Conservation (phyloP, 225 moss, liverwort and hornwort genomes). For the Bryoerythrophyllum caledonicum region DNA sequence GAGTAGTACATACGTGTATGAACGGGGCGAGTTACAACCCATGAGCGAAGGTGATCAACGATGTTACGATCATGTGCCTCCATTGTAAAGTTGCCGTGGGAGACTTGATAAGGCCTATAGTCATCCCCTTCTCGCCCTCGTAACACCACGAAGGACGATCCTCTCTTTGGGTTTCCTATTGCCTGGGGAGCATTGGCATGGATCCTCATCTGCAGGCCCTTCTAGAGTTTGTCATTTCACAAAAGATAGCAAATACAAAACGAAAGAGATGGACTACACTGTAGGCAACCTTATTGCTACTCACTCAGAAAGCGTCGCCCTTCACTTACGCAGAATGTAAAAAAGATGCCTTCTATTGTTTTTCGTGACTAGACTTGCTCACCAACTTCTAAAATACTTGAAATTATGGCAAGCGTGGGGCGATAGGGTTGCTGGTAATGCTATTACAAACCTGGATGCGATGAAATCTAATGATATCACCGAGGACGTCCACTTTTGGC, state of each 20-base stretch:
- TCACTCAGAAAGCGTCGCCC: no score
- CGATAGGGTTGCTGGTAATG: no score
- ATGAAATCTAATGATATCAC: conserved; percentile 92
- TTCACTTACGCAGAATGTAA: no score
- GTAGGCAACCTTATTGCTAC: no score
- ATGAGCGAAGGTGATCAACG: conserved; percentile 60
- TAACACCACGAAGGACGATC: conserved; percentile 73
- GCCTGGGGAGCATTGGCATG: conserved; percentile 70
- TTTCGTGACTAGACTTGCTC: no score
- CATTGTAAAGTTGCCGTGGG: conserved; percentile 60
- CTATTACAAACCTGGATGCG: conserved; percentile 38
- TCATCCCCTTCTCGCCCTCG: conserved; percentile 53
- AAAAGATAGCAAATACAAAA: no score
- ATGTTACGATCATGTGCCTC: conserved; percentile 53
- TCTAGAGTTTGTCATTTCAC: not conserved
- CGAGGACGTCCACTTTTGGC: conserved; percentile 60
- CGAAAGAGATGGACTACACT: no score
- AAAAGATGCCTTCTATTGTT: no score
- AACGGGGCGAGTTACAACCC: conserved; percentile 48
- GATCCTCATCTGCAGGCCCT: conserved; percentile 55
- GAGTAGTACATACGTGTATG: conserved; percentile 39
- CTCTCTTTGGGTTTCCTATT: conserved; percentile 56
- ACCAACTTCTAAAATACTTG: no score
- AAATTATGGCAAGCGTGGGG: no score
- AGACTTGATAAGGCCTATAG: conserved; percentile 73